Conservation (phyloP, 2,329 filamentous ascomycete species). For the Ceratocystis papillata region DNA sequence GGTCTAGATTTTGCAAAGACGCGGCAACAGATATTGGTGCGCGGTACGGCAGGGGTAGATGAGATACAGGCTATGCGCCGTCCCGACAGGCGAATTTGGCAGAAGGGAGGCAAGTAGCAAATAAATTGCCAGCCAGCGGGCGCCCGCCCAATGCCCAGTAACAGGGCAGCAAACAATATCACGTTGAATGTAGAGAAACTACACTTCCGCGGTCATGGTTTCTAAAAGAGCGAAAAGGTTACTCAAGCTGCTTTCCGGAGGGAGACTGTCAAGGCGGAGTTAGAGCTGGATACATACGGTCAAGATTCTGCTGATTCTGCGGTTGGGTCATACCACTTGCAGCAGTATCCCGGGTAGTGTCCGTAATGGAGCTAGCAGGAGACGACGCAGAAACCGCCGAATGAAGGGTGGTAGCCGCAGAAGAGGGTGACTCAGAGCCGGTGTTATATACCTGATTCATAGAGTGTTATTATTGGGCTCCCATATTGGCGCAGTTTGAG, state of each 20-base stretch:
- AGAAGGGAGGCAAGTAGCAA: background rate
- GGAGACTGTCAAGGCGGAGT: conserved; percentile 1
- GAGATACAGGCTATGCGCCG: background rate
- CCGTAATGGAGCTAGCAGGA: conserved; percentile 54
- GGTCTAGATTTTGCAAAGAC: no score
- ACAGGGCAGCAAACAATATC: background rate
- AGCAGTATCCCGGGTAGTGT: conserved; percentile 52
- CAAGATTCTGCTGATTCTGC: conserved; percentile 32
- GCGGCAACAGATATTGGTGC: background rate
- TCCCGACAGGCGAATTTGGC: background rate
- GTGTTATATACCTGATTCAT: conserved; percentile 30
- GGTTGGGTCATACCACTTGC: conserved; percentile 48
- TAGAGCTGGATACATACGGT: conserved; percentile 18
- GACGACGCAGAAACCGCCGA: conserved; percentile 38
- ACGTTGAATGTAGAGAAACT: background rate
- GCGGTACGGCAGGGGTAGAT: background rate
- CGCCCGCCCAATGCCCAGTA: conserved; percentile 40
- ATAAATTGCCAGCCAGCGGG: background rate
- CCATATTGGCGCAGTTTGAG: conserved; percentile 14
- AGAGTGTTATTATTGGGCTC: conserved; percentile 22
- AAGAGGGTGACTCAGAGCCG: conserved; percentile 63
- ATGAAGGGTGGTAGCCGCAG: conserved; percentile 51
- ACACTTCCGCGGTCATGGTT: conserved; percentile 12
- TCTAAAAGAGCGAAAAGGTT: conserved; percentile 18
- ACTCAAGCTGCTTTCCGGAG: conserved; percentile 13